These are phyloP conservation scores for Hymenoscyphus scutula DNA, from an alignment of 2,329 filamentous ascomycete species.

Conservation along the genomic window DNA sequence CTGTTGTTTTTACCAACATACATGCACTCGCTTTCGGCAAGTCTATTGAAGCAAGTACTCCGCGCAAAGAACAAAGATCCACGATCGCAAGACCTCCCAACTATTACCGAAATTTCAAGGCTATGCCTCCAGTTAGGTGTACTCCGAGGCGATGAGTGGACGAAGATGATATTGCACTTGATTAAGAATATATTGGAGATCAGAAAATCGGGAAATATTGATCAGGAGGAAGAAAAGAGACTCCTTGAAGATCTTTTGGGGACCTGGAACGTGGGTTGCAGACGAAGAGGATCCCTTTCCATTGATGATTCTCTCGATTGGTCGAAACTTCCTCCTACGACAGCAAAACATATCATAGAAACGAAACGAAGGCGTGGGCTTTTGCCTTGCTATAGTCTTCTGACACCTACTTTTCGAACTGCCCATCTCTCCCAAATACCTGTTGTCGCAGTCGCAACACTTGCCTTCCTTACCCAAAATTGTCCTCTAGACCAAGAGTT, in stretches of 20 bases:
- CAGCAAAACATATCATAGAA: constrained; percentile 14
- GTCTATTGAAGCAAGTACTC: constrained; percentile 26
- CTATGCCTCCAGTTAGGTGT: constrained; percentile 29
- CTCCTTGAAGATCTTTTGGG: constrained; percentile 32
- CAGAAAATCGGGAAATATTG: constrained; percentile 4
- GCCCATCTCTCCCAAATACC: constrained; percentile 21
- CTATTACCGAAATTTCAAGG: constrained; percentile 30
- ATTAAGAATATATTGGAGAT: constrained; percentile 25
- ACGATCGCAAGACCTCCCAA: constrained; percentile 27
- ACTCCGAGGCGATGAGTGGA: constrained; percentile 30
- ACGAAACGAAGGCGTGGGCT: constrained; percentile 19
- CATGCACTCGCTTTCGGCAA: constrained; percentile 19
- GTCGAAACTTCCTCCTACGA: constrained; percentile 26
- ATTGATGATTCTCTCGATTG: constrained; percentile 22
- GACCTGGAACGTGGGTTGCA: constrained; percentile 34
- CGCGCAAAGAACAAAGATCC: constrained; percentile 24
- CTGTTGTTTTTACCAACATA: constrained; percentile 20
- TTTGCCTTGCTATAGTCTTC: constrained; percentile 22
- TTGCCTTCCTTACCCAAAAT: constrained; percentile 25
- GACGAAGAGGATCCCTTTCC: constrained; percentile 15
- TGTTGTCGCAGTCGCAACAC: constrained; percentile 30
- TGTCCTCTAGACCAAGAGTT: constrained; percentile 3
- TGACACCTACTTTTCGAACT: constrained; percentile 23
- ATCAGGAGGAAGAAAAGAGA: constrained; percentile 12
- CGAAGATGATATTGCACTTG: constrained; percentile 27